These are phyloP conservation scores for Pulveroboletus sp. DNA, from an alignment of 768 basidiomycete genomes.

Conservation along the genomic window DNA sequence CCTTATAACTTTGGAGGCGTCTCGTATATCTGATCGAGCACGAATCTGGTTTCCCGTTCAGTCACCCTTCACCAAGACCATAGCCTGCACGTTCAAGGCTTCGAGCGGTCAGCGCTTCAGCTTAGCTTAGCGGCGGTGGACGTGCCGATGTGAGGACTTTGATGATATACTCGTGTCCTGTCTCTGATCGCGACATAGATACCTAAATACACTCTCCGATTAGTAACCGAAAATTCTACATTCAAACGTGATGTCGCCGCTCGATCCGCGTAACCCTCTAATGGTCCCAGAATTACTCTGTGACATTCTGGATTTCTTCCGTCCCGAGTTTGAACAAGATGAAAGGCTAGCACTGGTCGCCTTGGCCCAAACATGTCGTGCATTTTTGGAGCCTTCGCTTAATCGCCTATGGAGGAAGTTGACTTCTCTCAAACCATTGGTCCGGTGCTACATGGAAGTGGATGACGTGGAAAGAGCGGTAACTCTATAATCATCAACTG, in stretches of 20 bases:
- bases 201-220: no score
- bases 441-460: slow-evolving; percentile 5
- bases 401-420: slow-evolving; percentile 9
- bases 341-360: background rate
- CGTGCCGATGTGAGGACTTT: no score
- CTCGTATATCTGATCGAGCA: no score
- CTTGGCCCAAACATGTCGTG: slow-evolving; percentile 9
- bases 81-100: no score
- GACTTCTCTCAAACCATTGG: slow-evolving; percentile 9
- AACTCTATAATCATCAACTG: background rate
- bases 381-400: slow-evolving; percentile 10
- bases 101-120: no score
- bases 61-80: no score
- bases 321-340: background rate
- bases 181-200: no score
- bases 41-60: no score
- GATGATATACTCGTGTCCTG: no score
- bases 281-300: slow-evolving; percentile 10
- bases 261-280: background rate
- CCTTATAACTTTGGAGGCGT: no score
- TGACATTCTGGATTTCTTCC: slow-evolving; percentile 3
- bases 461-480: background rate
- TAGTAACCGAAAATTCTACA: background rate
- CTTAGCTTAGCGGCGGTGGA: no score
- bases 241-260: background rate